Conservation (phyloP, 805 yeast genomes). For the Scheffersomyces ergatensis region DNA sequence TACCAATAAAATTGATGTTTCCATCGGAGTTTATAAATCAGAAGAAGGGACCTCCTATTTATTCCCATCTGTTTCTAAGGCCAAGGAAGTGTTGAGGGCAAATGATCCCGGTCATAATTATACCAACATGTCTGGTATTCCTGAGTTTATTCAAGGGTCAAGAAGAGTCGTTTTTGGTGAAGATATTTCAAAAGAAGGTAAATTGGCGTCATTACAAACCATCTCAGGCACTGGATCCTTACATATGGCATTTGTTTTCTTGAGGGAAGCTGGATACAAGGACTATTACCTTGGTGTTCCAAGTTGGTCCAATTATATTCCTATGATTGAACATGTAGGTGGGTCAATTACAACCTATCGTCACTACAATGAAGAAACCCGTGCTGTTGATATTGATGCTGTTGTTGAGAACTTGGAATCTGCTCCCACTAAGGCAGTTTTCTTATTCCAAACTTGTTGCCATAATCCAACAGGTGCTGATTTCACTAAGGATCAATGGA, state of each 20-base stretch:
- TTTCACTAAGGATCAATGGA: constrained; percentile 36
- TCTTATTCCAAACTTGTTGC: constrained; percentile 41
- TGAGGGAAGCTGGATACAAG: constrained; percentile 18
- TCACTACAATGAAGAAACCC: constrained; percentile 28
- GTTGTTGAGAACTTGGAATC: constrained; percentile 21
- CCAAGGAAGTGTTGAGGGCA: constrained; percentile 28
- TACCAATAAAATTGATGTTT: constrained; percentile 37
- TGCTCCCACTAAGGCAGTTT: constrained; percentile 31
- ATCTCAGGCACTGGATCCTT: constrained; percentile 43
- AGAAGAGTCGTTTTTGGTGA: constrained; percentile 35
- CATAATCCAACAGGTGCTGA: constrained; percentile 47
- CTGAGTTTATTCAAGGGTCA: constrained; percentile 33
- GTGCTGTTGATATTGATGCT: constrained; percentile 27
- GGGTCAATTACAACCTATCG: constrained; percentile 22
- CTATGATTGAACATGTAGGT: constrained; percentile 32
- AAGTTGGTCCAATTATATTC: constrained; percentile 38
- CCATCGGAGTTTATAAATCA: constrained; percentile 46
- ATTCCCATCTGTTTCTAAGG: constrained; percentile 36
- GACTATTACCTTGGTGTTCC: constrained; percentile 37
- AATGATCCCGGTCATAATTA: constrained; percentile 46
- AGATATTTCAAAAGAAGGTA: constrained; percentile 16
- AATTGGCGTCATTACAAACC: constrained; percentile 35
- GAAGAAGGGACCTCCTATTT: constrained; percentile 34
- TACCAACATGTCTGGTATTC: constrained; percentile 40
- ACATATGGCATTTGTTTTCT: constrained; percentile 34